Evolutionary conservation across 129 eudicot genomes (phyloP).

Genomic region (Chrysanthemum makinoi): DNA sequence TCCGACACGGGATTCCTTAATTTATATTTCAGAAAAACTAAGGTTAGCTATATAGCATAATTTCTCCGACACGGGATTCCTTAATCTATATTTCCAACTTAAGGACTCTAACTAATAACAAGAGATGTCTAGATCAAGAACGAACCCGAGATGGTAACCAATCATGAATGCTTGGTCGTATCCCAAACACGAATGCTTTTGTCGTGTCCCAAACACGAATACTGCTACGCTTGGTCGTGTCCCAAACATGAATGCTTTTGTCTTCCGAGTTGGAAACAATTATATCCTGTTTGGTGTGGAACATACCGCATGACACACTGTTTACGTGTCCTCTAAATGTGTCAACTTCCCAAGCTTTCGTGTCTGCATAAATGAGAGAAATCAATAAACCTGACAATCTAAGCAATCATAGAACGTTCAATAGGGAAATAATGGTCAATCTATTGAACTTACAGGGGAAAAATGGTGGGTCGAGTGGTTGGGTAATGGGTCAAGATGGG

Average conservation of each 20-base stretch:
- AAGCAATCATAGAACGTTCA: not conserved
- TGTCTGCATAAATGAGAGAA: slow-evolving; percentile 29
- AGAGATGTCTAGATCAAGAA: no score
- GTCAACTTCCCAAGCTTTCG: slow-evolving; percentile 62
- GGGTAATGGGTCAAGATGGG: not conserved
- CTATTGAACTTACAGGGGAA: not conserved
- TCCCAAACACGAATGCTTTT: no score
- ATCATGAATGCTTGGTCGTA: no score
- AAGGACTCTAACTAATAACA: no score
- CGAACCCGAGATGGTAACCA: no score
- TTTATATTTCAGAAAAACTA: no score
- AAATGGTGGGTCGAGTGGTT: not conserved
- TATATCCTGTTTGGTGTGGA: slow-evolving; percentile 46
- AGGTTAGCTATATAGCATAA: no score
- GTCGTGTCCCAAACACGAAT: no score
- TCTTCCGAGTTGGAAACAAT: slow-evolving; percentile 51
- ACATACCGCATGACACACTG: slow-evolving; percentile 50
- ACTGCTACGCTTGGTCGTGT: slow-evolving; percentile 46
- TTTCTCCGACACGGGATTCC: no score
- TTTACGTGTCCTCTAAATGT: slow-evolving; percentile 50
- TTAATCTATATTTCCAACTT: no score
- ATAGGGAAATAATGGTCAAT: not conserved
- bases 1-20: no score
- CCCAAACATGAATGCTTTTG: slow-evolving; percentile 55
- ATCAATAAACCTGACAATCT: not conserved